Percentiles rank a stretch among this genome's conserved stretches.
phyloP scores from a whole-genome alignment of 148 eudicot species.

The Linanthus parryae region DNA sequence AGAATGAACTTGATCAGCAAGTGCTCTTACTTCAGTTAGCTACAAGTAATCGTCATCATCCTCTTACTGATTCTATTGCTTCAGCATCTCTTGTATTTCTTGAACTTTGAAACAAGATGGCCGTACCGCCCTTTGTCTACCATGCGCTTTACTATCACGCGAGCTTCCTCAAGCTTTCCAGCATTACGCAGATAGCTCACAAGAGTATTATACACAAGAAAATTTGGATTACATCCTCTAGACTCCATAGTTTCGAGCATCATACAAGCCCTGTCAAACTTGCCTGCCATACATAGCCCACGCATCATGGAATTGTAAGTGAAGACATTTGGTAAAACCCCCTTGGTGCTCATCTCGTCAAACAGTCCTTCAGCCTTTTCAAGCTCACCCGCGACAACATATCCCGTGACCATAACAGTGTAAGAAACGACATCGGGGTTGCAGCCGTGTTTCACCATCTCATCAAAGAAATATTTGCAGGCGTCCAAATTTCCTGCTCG shows the following conservation, averaged over 20 bases:
- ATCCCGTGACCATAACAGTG: slow-evolving; percentile 77
- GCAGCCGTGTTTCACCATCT: slow-evolving; percentile 60
- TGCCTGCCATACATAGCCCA: slow-evolving; percentile 68
- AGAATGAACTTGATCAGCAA: slow-evolving; percentile 7
- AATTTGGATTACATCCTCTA: slow-evolving; percentile 62
- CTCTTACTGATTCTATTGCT: not conserved
- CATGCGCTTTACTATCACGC: slow-evolving; percentile 53
- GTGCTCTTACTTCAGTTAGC: slow-evolving; percentile 1
- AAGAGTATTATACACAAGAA: slow-evolving; percentile 63
- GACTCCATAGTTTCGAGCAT: slow-evolving; percentile 77
- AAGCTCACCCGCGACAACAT: slow-evolving; percentile 54
- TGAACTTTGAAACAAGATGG: slow-evolving; percentile 48
- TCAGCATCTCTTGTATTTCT: slow-evolving; percentile 43
- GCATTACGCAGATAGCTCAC: slow-evolving; percentile 49
- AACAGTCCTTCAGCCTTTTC: slow-evolving; percentile 62
- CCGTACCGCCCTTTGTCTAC: slow-evolving; percentile 63
- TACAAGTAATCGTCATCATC: slow-evolving; percentile 11
- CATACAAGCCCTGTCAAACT: slow-evolving; percentile 53
- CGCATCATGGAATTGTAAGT: slow-evolving; percentile 81
- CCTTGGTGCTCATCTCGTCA: slow-evolving; percentile 49
- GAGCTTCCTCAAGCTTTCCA: slow-evolving; percentile 62
- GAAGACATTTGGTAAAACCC: slow-evolving; percentile 71
- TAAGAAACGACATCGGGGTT: slow-evolving; percentile 79
- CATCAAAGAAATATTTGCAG: slow-evolving; percentile 66
- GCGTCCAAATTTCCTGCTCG: slow-evolving; percentile 80